Evolutionary conservation across 2,329 filamentous ascomycete genomes (phyloP).

Genomic region (Sporothrix mexicana): DNA sequence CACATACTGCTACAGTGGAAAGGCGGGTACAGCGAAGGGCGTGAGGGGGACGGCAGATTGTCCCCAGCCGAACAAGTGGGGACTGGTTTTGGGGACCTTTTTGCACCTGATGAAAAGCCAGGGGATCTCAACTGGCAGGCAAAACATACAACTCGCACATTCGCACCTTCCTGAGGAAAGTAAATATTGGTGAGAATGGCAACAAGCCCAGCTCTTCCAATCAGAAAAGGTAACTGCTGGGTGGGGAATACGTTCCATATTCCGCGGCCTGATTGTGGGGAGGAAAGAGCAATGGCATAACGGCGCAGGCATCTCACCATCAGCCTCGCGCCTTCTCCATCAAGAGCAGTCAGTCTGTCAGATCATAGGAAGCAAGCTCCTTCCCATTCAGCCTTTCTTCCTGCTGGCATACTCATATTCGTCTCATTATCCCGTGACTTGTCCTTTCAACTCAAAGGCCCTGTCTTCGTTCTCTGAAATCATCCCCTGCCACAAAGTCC

Average conservation of each 20-base stretch:
- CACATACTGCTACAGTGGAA: background rate
- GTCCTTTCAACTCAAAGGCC: background rate
- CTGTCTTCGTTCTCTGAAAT: background rate
- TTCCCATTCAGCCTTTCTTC: background rate
- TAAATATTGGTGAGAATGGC: background rate
- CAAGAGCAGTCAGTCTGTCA: background rate
- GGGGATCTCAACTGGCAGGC: background rate
- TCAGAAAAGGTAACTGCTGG: background rate
- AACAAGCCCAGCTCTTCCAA: background rate
- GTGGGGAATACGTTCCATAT: background rate
- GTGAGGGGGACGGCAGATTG: slow-evolving; percentile 25
- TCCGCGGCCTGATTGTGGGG: background rate
- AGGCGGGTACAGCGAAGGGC: background rate
- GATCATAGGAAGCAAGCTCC: background rate
- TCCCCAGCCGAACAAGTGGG: slow-evolving; percentile 21
- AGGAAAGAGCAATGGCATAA: background rate
- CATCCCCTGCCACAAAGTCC: background rate
- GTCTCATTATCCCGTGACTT: background rate
- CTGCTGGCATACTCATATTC: background rate
- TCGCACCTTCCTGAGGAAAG: background rate
- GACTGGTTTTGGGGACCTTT: background rate
- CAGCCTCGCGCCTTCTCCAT: background rate
- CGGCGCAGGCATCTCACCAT: too few species aligned
- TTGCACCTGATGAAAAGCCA: background rate
- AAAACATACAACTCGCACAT: background rate